These are phyloP conservation scores for Didymella arachidicola DNA, from an alignment of 2,329 filamentous ascomycete species.

Conservation along the genomic window DNA sequence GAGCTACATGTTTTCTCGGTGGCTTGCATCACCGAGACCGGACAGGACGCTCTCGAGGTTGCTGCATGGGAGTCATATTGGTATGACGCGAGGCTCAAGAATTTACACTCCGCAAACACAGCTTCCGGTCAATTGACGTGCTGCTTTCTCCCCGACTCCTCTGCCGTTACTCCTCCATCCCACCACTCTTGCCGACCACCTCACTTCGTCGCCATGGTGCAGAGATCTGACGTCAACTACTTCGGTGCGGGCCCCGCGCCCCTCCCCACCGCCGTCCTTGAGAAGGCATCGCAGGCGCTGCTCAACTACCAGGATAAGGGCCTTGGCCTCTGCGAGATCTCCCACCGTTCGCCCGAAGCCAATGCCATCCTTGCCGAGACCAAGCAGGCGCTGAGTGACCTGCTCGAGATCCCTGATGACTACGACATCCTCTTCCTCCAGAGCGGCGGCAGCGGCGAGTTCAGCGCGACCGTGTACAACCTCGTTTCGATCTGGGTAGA, in stretches of 20 bases:
- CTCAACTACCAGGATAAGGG: constrained; percentile 83
- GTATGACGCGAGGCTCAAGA: constrained; percentile 36
- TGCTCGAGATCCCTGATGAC: constrained; percentile 82
- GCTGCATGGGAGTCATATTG: constrained; percentile 37
- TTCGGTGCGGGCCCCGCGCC: constrained; percentile 92
- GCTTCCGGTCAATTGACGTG: constrained; percentile 11
- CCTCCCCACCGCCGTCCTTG: constrained; percentile 81
- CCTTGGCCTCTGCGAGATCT: constrained; percentile 87
- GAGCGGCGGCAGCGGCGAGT: constrained; percentile 84
- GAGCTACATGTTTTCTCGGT: constrained; percentile 12
- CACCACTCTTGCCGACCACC: constrained; percentile 9
- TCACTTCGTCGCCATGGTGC: constrained; percentile 64
- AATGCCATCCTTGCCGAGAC: constrained; percentile 79
- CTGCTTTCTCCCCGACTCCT: constrained; percentile 12
- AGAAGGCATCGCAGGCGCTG: constrained; percentile 77
- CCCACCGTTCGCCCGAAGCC: constrained; percentile 82
- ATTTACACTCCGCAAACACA: constrained; percentile 26
- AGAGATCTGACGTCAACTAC: constrained; percentile 78
- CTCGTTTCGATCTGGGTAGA: constrained; percentile 83
- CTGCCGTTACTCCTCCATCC: constrained; percentile 12
- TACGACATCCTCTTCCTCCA: constrained; percentile 92
- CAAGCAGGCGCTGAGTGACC: constrained; percentile 74
- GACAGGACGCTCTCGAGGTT: constrained; percentile 23
- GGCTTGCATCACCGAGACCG: constrained; percentile 31
- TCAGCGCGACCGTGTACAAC: constrained; percentile 85